These are phyloP conservation scores for Alternaria sp. DNA, from an alignment of 2,329 filamentous ascomycete genomes.

Conservation along the genomic window DNA sequence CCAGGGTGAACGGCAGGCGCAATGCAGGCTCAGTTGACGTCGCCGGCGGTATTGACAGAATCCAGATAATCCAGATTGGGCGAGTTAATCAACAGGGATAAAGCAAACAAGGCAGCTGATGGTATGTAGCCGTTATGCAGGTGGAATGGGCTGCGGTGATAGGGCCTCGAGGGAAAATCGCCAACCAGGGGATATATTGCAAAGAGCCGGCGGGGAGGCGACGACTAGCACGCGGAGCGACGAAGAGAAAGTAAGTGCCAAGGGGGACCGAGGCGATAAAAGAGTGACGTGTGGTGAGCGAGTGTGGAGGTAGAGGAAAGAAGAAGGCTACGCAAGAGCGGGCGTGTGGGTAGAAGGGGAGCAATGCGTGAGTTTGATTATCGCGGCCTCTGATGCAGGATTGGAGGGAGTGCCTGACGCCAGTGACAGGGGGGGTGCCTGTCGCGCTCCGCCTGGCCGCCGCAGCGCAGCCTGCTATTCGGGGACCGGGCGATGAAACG, in stretches of 20 bases:
- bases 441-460: conserved; percentile 13
- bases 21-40: conserved; percentile 26
- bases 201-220: conserved; percentile 35
- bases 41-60: conserved; percentile 27
- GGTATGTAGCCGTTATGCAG: conserved; percentile 31
- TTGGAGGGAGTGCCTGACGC: conserved; percentile 24
- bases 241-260: conserved; percentile 29
- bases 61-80: conserved; percentile 34
- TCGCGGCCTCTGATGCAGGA: conserved; percentile 17
- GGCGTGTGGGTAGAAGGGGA: conserved; percentile 30
- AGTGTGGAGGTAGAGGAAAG: conserved; percentile 3
- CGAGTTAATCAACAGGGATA: conserved; percentile 45
- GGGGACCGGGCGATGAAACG: conserved; percentile 26
- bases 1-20: conserved; percentile 26
- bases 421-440: conserved; percentile 9
- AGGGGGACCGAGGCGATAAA: conserved; percentile 21
- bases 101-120: conserved; percentile 32
- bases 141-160: conserved; percentile 31
- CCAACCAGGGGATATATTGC: conserved; percentile 40
- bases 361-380: conserved; percentile 31
- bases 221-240: conserved; percentile 24
- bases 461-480: conserved; percentile 17
- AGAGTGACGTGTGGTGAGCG: conserved; percentile 26
- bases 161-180: conserved; percentile 24
- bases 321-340: conserved; percentile 15